Evolutionary conservation across 257 asterid species (phyloP).

Genomic region (Ophiorrhiza pumila): DNA sequence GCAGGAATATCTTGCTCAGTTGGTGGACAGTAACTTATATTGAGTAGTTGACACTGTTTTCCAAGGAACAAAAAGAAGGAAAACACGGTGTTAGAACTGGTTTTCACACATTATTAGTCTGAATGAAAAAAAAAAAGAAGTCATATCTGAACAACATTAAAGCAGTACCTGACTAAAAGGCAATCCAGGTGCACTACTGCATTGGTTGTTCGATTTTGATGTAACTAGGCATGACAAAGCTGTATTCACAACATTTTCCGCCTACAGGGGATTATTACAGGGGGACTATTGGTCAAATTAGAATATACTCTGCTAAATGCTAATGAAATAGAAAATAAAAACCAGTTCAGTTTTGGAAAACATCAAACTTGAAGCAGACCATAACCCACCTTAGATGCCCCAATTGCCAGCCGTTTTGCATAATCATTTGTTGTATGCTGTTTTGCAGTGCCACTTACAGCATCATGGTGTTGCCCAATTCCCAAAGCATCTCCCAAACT

Average conservation of each 20-base stretch:
- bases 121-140: no score
- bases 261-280: no score
- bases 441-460: slow-evolving; percentile 75
- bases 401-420: slow-evolving; percentile 81
- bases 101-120: no score
- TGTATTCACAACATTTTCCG: slow-evolving; percentile 54
- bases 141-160: no score
- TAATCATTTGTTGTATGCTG: slow-evolving; percentile 90
- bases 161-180: slow-evolving; percentile 60
- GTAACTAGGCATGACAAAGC: slow-evolving; percentile 68
- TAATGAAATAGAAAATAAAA: background rate
- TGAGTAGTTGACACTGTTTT: slow-evolving; percentile 74
- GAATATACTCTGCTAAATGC: background rate
- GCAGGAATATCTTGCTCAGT: slow-evolving; percentile 61
- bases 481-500: slow-evolving; percentile 74
- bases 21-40: slow-evolving; percentile 80
- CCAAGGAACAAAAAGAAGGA: slow-evolving; percentile 7
- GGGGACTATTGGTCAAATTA: slow-evolving; percentile 1
- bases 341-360: no score
- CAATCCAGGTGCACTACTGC: slow-evolving; percentile 37
- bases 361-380: background rate
- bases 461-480: slow-evolving; percentile 86
- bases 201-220: slow-evolving; percentile 37
- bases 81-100: slow-evolving; percentile 13
- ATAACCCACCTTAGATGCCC: slow-evolving; percentile 60